A percentile compares a stretch with the other conserved stretches of the same genome.
phyloP scores from a whole-genome alignment of 805 yeast genomes.

The Nakazawaea populi region DNA sequence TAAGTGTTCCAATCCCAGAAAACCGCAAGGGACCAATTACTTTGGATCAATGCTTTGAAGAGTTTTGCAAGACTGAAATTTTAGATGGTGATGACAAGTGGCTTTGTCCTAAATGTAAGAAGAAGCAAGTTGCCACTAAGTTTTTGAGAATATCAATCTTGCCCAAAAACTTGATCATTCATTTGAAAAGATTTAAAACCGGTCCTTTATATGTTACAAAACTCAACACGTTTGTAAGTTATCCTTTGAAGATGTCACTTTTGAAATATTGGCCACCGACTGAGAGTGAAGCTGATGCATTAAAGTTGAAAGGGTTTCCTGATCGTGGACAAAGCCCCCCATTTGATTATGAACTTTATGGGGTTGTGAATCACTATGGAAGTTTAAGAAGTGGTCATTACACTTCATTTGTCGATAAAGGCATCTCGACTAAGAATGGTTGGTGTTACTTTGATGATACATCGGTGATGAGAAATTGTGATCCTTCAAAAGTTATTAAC shows the following conservation, averaged over 20 bases:
- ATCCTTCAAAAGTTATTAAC: conserved; percentile 50
- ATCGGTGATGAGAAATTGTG: conserved; percentile 48
- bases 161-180: conserved; percentile 76
- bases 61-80: conserved; percentile 69
- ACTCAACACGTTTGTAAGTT: conserved; percentile 58
- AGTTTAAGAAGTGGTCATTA: conserved; percentile 84
- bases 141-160: conserved; percentile 67
- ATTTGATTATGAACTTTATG: conserved; percentile 68
- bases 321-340: conserved; percentile 73
- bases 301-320: conserved; percentile 41
- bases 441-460: conserved; percentile 89
- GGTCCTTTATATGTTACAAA: conserved; percentile 46
- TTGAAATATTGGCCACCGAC: conserved; percentile 68
- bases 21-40: conserved; percentile 22
- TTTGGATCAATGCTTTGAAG: conserved; percentile 65
- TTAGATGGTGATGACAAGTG: conserved; percentile 77
- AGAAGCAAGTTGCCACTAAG: conserved; percentile 59
- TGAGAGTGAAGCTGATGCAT: conserved; percentile 34
- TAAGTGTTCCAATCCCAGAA: conserved; percentile 75
- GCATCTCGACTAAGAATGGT: conserved; percentile 29
- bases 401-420: conserved; percentile 72
- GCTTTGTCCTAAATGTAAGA: conserved; percentile 75
- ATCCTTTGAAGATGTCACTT: conserved; percentile 51
- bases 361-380: conserved; percentile 82
- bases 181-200: conserved; percentile 72